Percentiles rank a stretch among this genome's conserved stretches.
Evolutionary conservation across 2,329 filamentous ascomycete species (phyloP).

Genomic region (Didymella sp.): DNA sequence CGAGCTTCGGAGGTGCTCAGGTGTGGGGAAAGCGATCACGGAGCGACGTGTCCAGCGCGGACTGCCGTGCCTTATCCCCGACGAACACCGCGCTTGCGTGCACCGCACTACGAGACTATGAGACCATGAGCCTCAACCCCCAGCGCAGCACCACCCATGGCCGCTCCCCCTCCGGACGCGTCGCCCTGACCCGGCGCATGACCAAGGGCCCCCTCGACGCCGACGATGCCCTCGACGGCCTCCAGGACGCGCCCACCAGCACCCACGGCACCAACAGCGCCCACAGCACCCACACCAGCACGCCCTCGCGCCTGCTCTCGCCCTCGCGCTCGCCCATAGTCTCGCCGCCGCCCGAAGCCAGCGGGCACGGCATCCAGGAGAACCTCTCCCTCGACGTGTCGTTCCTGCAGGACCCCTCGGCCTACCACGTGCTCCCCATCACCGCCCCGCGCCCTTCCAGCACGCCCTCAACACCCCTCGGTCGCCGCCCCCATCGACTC

Average conservation of each 20-base stretch:
- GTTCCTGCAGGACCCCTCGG: conserved; percentile 78
- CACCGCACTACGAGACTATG: too few relatives aligned
- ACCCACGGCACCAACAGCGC: not conserved
- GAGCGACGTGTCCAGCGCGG: too few relatives aligned
- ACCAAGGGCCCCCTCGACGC: conserved; percentile 77
- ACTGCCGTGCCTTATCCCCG: not conserved
- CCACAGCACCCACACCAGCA: not conserved
- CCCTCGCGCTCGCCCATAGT: conserved; percentile 21
- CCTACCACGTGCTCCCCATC: conserved; percentile 81
- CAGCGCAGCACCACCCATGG: conserved; percentile 35
- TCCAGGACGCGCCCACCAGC: conserved; percentile 2
- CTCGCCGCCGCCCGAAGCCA: not conserved
- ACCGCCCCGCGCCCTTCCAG: conserved; percentile 71
- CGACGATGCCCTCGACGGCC: conserved; percentile 48
- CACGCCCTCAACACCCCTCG: conserved; percentile 68
- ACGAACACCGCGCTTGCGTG: not conserved
- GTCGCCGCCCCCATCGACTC: conserved; percentile 66
- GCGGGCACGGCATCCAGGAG: not conserved
- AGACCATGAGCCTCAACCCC: conserved; percentile 22
- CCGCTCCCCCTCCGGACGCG: conserved; percentile 49
- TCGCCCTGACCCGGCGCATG: conserved; percentile 68
- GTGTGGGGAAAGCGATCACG: not conserved
- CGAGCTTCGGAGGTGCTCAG: not conserved
- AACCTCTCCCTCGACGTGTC: conserved; percentile 17
- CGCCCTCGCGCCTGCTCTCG: conserved; percentile 9